Evolutionary conservation across 306 rosid genomes (phyloP).

Genomic region (Dalbergia cochinchinensis): DNA sequence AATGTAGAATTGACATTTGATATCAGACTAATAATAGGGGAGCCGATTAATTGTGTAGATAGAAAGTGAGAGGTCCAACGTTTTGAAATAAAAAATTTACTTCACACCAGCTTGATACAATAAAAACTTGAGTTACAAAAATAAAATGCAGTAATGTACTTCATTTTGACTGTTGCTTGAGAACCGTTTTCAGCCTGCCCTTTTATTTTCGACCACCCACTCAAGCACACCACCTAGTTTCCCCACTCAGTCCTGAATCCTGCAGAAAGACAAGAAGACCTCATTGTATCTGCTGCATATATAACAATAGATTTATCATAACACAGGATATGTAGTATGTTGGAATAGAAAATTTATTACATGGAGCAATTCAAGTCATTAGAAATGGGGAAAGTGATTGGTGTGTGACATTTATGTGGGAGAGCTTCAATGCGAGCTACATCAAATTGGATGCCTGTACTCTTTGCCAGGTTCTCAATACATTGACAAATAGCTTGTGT

Average conservation of each 20-base stretch:
- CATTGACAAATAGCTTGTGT: constrained; percentile 23
- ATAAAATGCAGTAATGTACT: not conserved
- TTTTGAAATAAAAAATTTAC: not conserved
- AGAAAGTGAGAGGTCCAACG: not conserved
- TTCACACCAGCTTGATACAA: not conserved
- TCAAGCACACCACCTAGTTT: not conserved
- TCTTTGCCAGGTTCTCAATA: constrained; percentile 36
- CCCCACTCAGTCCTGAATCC: not conserved
- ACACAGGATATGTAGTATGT: not conserved
- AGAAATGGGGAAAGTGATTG: constrained; percentile 28
- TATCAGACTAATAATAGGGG: too few relatives aligned
- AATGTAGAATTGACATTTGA: too few relatives aligned
- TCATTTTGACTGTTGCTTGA: not conserved
- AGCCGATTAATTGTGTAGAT: not conserved
- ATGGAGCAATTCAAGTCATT: constrained; percentile 34
- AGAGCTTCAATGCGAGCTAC: constrained; percentile 25
- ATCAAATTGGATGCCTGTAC: constrained; percentile 11
- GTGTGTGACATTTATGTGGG: constrained; percentile 32
- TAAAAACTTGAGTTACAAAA: not conserved
- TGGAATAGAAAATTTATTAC: constrained; percentile 10
- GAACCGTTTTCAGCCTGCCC: not conserved
- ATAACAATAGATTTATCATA: not conserved
- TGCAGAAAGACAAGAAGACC: constrained; percentile 8
- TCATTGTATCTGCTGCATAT: not conserved
- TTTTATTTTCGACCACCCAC: not conserved